These are phyloP conservation scores for Russula foetens DNA, from an alignment of 768 basidiomycete species.

Conservation along the genomic window DNA sequence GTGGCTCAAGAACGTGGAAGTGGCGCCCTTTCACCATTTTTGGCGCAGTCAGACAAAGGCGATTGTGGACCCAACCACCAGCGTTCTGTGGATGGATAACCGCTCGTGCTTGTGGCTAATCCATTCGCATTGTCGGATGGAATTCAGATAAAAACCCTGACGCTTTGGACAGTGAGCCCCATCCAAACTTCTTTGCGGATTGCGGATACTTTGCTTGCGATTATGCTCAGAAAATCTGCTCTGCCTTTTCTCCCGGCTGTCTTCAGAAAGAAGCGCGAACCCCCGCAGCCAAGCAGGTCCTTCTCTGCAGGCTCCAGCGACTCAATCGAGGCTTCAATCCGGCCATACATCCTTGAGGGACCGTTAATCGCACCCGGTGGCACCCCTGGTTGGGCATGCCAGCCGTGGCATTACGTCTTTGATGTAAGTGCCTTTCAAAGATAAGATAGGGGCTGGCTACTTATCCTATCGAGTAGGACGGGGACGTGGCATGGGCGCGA, in stretches of 20 bases:
- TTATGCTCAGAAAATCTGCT: background rate
- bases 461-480: constrained; percentile 1
- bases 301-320: background rate
- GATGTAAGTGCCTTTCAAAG: background rate
- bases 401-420: constrained; percentile 15
- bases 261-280: background rate
- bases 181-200: background rate
- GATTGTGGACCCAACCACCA: background rate
- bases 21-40: constrained; percentile 3
- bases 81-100: background rate
- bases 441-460: too few relatives aligned
- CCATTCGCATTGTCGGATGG: background rate
- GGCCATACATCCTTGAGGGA: background rate
- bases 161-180: background rate
- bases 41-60: background rate
- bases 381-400: constrained; percentile 10
- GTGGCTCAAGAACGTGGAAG: background rate
- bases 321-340: background rate
- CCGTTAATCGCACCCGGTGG: background rate
- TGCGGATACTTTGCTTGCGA: background rate
- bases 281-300: background rate
- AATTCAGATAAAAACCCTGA: background rate
- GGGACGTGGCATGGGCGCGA: constrained; percentile 6
- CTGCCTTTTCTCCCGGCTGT: background rate
- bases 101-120: background rate